A percentile compares a stretch with the other conserved stretches of the same genome.
Evolutionary conservation across 2,329 filamentous ascomycete genomes (phyloP).

Genomic region (Tolypocladium album): DNA sequence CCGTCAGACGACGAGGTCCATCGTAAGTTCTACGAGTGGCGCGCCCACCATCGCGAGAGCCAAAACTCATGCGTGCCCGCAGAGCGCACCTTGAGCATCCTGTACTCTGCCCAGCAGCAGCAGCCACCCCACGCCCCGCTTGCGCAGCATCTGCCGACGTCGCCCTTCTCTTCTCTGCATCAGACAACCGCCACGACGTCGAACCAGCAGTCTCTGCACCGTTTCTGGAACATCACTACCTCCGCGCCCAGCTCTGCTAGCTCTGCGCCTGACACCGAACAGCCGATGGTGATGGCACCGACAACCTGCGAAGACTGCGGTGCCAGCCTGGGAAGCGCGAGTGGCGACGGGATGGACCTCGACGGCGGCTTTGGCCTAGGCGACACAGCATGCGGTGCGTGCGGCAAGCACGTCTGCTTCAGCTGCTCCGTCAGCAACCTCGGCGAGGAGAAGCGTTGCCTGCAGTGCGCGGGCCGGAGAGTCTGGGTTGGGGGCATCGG

Average conservation of each 20-base stretch:
- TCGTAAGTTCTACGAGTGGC: conserved; percentile 29
- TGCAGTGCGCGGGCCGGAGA: conserved; percentile 37
- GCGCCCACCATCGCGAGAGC: conserved; percentile 5
- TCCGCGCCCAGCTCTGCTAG: conserved; percentile 19
- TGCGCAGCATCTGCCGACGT: background rate
- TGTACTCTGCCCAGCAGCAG: conserved; percentile 44
- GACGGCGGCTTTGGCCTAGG: conserved; percentile 16
- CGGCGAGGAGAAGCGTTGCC: conserved; percentile 40
- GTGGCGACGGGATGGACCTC: conserved; percentile 26
- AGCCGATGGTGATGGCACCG: conserved; percentile 8
- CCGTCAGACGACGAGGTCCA: conserved; percentile 46
- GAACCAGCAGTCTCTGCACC: conserved; percentile 36
- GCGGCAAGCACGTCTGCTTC: conserved; percentile 46
- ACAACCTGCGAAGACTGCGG: conserved; percentile 46
- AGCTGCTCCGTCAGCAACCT: conserved; percentile 49
- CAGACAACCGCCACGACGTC: conserved; percentile 2
- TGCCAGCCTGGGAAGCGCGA: conserved; percentile 11
- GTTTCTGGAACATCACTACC: conserved; percentile 50
- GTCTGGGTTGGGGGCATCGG: conserved; percentile 7
- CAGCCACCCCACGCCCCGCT: conserved; percentile 6
- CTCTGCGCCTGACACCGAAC: conserved; percentile 10
- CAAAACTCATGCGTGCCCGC: conserved; percentile 7
- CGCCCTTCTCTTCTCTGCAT: background rate
- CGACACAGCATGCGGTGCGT: conserved; percentile 33
- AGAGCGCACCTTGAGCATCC: conserved; percentile 47